Evolutionary conservation across 768 basidiomycete genomes (phyloP), one percentile per base, ranked within the genome.

Genomic region (Lactarius sanguifluus): DNA sequence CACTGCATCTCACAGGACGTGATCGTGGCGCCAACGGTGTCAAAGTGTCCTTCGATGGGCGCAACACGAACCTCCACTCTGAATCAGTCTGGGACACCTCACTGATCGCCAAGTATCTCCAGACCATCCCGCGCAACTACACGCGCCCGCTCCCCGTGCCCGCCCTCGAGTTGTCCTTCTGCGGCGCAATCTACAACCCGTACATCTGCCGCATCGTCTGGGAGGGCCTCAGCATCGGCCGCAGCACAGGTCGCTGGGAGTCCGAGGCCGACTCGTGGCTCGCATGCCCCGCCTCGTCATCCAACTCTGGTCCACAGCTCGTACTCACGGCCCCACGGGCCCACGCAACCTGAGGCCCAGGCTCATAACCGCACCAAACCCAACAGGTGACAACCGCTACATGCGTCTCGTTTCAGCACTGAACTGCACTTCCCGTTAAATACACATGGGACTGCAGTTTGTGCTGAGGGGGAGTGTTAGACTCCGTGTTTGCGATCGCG

Each of bases 1-100:
- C 96, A 5, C 79, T 99, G 62, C 96, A 99, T 75, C 82, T 99
- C 43, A 91, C 91, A 0, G 92, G 92, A 2, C 81, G 94, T 20
- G 87, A 94, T 71, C 82, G 91, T 36, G 96, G 96, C 5, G 96
- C 96, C 1, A 98, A 98, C 73, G 83, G 84, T 6, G 83, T 82
- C 68, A 87, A 86, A 71, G 92, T 95, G 32, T 72, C 78, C 15
- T 97, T 91, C 74, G 90, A 89, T 65, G 85, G 85, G 0, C 80
- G 89, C 34, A 76, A 80, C 59, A 91, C 86, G 40, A 93, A 94
- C 74, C 80, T 98, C 1, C 95, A 96, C 75, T 55, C 84, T n/a
- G n/a, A n/a, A n/a, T 88, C 90, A 1, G 80, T 93, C 0, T 98
- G 94, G 96, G 96, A 98, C 73, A 79, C 80, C 20, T 80, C 86